phyloP scores from a whole-genome alignment of 805 yeast species.

The Cyberlindnera mycetangii region DNA sequence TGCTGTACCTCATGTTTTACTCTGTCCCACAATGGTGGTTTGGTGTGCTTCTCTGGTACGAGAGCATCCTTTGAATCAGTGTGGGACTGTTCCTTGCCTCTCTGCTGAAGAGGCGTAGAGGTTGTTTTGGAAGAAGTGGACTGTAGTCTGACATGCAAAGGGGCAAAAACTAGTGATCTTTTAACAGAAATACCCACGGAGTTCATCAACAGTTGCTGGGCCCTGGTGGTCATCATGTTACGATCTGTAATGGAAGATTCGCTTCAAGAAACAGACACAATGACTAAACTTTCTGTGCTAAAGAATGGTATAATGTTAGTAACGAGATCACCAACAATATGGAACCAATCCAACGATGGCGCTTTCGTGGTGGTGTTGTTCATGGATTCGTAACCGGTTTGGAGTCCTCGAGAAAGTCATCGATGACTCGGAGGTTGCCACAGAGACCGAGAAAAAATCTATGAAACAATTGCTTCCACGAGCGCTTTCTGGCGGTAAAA shows the following conservation, averaged over 20 bases:
- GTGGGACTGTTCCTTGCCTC: neutral
- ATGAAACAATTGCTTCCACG: too few species aligned
- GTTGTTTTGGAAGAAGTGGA: neutral
- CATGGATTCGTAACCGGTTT: neutral
- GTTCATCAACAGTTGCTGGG: neutral
- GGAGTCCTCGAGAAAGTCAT: constrained; percentile 1
- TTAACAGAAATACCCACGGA: neutral
- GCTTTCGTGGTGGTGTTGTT: neutral
- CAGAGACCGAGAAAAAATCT: neutral
- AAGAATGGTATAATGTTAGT: too few species aligned
- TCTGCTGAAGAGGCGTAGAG: neutral
- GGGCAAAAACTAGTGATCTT: neutral
- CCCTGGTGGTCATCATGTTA: neutral
- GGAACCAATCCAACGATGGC: too few species aligned
- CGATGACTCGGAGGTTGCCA: constrained; percentile 2
- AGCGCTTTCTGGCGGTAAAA: neutral
- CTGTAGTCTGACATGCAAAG: neutral
- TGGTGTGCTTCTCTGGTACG: constrained; percentile 30
- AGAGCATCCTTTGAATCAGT: neutral
- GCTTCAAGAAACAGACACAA: neutral
- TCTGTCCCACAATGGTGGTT: constrained; percentile 70
- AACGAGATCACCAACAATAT: too few species aligned
- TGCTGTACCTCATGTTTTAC: constrained; percentile 88
- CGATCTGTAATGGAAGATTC: neutral
- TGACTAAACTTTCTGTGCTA: neutral